A percentile compares a stretch with the other conserved stretches of the same genome.
phyloP scores from a whole-genome alignment of 1,284 basidiomycete genomes.

The Prillingera fragicola region DNA sequence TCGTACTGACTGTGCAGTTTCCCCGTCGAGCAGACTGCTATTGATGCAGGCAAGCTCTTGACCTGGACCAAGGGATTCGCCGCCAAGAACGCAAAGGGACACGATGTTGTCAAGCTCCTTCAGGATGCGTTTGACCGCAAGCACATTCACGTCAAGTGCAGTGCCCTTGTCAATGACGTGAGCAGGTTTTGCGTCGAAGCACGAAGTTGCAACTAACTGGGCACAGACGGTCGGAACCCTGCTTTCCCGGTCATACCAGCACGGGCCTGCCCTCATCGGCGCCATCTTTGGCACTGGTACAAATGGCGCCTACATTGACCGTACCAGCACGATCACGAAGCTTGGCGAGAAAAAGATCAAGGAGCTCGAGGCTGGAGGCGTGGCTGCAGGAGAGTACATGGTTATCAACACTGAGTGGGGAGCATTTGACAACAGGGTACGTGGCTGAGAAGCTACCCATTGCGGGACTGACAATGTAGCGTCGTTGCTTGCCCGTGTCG shows the following conservation, averaged over 20 bases:
- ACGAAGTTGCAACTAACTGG: too few relatives aligned
- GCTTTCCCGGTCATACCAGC: slow-evolving; percentile 83
- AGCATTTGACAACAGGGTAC: slow-evolving; percentile 81
- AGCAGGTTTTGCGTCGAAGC: slow-evolving; percentile 46
- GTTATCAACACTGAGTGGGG: slow-evolving; percentile 98
- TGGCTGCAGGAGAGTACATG: slow-evolving; percentile 65
- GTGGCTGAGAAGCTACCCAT: slow-evolving; percentile 29
- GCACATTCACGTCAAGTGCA: slow-evolving; percentile 87
- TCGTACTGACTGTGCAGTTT: slow-evolving; percentile 53
- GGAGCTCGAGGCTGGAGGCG: slow-evolving; percentile 48
- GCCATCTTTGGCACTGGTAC: slow-evolving; percentile 97
- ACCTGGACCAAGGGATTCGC: slow-evolving; percentile 98
- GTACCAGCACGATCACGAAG: slow-evolving; percentile 77
- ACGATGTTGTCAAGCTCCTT: slow-evolving; percentile 85
- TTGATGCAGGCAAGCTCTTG: slow-evolving; percentile 80
- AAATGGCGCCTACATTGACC: slow-evolving; percentile 93
- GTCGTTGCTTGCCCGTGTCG: slow-evolving; percentile 79
- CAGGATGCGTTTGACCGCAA: slow-evolving; percentile 92
- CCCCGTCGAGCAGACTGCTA: slow-evolving; percentile 93
- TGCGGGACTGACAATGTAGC: slow-evolving; percentile 52
- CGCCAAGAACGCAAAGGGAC: slow-evolving; percentile 82
- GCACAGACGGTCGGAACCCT: slow-evolving; percentile 88
- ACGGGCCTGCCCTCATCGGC: slow-evolving; percentile 77
- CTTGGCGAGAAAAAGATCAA: slow-evolving; percentile 58
- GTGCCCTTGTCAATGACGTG: slow-evolving; percentile 94